These are phyloP conservation scores for Carnegiea gigantea DNA, from an alignment of 179 eudicot genomes.

Conservation along the genomic window DNA sequence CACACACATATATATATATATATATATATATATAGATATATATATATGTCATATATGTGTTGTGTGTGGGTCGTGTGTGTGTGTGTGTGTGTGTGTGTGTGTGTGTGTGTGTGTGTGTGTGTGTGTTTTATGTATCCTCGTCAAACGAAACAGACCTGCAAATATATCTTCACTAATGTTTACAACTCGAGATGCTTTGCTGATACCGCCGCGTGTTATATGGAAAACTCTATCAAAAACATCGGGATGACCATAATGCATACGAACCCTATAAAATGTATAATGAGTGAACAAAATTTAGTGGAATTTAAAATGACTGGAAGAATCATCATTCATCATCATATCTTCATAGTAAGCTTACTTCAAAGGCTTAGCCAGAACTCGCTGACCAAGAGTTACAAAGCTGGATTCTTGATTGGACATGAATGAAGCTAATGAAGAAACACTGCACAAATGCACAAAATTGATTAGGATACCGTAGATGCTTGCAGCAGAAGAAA, in stretches of 20 bases:
- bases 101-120: no score
- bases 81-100: no score
- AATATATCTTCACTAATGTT: constrained; percentile 97
- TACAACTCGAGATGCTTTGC: constrained; percentile 98
- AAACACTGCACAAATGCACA: constrained; percentile 65
- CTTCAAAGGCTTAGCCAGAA: constrained; percentile 96
- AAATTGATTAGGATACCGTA: neutral
- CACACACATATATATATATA: no score
- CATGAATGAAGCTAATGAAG: constrained; percentile 98
- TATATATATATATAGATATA: no score
- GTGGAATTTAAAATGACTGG: neutral
- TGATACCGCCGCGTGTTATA: constrained; percentile 97
- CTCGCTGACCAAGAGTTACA: constrained; percentile 99
- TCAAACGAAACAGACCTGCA: constrained; percentile 51
- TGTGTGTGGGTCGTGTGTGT: no score
- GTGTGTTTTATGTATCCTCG: neutral
- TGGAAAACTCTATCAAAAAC: constrained; percentile 98
- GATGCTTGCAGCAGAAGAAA: constrained; percentile 1
- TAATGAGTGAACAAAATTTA: neutral
- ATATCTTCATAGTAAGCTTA: constrained; percentile 34
- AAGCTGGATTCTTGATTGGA: constrained; percentile 96
- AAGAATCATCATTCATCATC: neutral
- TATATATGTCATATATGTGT: no score
- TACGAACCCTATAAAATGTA: constrained; percentile 70
- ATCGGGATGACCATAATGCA: constrained; percentile 99